Conservation (phyloP, 306 rosid genomes). For the Inga leiocalycina region DNA sequence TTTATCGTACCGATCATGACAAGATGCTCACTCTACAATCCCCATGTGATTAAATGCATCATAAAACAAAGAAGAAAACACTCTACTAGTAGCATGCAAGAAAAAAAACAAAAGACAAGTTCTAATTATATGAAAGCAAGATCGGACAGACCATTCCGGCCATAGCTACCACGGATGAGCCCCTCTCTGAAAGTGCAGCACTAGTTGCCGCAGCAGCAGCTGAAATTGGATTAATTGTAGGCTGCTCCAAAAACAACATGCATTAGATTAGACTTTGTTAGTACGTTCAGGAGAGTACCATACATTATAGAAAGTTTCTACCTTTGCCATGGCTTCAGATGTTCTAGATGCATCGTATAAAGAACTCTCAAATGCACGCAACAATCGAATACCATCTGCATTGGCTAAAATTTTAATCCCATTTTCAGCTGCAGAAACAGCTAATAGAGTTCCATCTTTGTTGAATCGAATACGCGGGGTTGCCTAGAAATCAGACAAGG, state of each 20-base stretch:
- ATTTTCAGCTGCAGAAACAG: slow-evolving; percentile 90
- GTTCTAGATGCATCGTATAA: slow-evolving; percentile 77
- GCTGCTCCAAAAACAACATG: slow-evolving; percentile 51
- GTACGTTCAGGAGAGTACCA: background rate
- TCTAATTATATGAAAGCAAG: slow-evolving; percentile 23
- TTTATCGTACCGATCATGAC: background rate
- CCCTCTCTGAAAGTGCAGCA: slow-evolving; percentile 78
- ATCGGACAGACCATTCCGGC: slow-evolving; percentile 76
- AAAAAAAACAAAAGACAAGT: background rate
- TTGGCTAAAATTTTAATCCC: slow-evolving; percentile 92
- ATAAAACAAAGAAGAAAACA: slow-evolving; percentile 13
- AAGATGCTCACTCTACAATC: slow-evolving; percentile 14
- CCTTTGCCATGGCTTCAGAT: slow-evolving; percentile 86
- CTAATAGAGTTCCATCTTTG: slow-evolving; percentile 90
- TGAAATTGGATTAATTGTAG: slow-evolving; percentile 78
- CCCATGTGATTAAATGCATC: no score
- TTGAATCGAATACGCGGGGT: slow-evolving; percentile 97
- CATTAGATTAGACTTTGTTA: slow-evolving; percentile 23
- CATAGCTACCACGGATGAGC: slow-evolving; percentile 64
- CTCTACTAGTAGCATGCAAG: background rate
- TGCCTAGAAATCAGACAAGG: slow-evolving; percentile 58
- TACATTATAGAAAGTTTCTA: slow-evolving; percentile 31
- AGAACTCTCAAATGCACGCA: slow-evolving; percentile 69
- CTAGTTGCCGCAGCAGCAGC: slow-evolving; percentile 46
- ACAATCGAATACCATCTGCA: slow-evolving; percentile 66